These are phyloP conservation scores for Fusarium siculi DNA, from an alignment of 2,329 filamentous ascomycete genomes.

Conservation along the genomic window DNA sequence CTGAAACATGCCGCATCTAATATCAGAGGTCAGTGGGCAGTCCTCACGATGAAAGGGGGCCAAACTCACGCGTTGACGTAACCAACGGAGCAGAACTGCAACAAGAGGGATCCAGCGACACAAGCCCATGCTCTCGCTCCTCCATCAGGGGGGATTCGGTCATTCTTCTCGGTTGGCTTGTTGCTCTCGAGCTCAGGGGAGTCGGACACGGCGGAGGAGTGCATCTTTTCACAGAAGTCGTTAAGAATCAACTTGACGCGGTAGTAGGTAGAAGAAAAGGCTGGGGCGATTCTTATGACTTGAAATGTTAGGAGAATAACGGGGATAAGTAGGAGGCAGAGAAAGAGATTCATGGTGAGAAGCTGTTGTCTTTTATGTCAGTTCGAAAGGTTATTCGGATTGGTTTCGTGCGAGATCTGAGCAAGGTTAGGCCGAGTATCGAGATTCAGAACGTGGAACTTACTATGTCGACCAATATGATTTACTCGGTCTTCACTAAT, in stretches of 20 bases:
- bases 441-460: neutral
- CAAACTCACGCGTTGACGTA: neutral
- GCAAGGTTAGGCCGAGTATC: neutral
- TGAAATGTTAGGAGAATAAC: neutral
- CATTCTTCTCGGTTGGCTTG: neutral
- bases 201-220: neutral
- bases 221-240: neutral
- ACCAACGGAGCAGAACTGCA: neutral
- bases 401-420: neutral
- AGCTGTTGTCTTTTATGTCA: neutral
- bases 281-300: neutral
- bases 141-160: neutral
- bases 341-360: neutral
- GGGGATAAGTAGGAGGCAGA: neutral
- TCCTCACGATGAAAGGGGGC: fast-evolving
- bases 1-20: constrained; percentile 7
- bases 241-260: neutral
- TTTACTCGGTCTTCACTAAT: neutral
- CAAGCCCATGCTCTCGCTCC: neutral
- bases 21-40: neutral
- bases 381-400: too few relatives aligned
- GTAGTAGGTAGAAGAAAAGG: neutral
- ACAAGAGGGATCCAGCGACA: neutral
- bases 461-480: neutral
- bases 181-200: neutral